Conservation (phyloP, 2,329 filamentous ascomycete species). For the Colletotrichum magnum region DNA sequence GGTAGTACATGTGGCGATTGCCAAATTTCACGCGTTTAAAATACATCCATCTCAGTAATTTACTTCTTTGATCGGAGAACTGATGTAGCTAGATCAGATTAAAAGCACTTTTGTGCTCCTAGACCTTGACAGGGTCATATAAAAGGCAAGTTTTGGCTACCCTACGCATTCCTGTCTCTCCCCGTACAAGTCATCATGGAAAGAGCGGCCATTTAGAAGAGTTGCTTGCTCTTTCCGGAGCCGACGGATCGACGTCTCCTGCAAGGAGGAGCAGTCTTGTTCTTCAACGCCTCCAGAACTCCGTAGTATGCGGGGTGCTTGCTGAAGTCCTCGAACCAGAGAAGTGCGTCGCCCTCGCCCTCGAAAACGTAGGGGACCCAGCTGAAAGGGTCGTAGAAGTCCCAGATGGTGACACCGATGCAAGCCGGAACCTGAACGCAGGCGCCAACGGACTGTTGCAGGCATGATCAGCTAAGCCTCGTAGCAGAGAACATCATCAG, state of each 20-base stretch:
- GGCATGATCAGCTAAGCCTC: background rate
- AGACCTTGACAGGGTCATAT: too few relatives aligned
- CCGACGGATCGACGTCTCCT: constrained; percentile 26
- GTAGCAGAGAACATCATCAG: background rate
- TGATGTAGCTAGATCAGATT: too few relatives aligned
- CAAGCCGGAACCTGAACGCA: constrained; percentile 49
- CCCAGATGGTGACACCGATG: constrained; percentile 53
- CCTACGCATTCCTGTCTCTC: too few relatives aligned
- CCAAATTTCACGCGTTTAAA: too few relatives aligned
- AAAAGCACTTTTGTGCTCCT: too few relatives aligned
- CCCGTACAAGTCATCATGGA: too few relatives aligned
- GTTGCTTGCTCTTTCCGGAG: constrained; percentile 27
- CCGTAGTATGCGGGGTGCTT: constrained; percentile 60
- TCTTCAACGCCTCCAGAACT: constrained; percentile 52
- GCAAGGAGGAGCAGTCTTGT: constrained; percentile 42
- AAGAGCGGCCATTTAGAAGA: constrained; percentile 6
- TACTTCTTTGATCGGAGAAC: too few relatives aligned
- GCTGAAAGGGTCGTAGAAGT: constrained; percentile 53
- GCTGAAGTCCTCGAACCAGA: constrained; percentile 58
- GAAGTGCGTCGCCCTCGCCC: constrained; percentile 56
- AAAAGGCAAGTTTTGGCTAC: too few relatives aligned
- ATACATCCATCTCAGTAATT: too few relatives aligned
- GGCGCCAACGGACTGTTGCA: constrained; percentile 43
- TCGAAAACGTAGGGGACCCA: constrained; percentile 59
- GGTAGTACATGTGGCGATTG: too few relatives aligned